Base-by-base conservation (phyloP, 345 rosid genomes). In the Salix viminalis region DNA sequence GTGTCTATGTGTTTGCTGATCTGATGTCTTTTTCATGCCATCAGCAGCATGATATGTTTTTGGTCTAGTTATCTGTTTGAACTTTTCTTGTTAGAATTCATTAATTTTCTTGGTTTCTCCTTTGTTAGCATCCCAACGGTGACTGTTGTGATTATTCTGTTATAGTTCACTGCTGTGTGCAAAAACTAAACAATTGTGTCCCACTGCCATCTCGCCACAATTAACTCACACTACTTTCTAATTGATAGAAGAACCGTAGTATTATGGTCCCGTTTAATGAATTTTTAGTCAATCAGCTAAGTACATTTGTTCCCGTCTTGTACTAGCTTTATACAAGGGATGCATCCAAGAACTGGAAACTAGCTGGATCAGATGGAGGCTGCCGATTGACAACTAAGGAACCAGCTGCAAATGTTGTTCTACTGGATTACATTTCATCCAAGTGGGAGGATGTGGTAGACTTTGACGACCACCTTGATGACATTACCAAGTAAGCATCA, bases 391-490 rank as follows among this genome's bases (percentile, higher is more conserved):
- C 85, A 15, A 76, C 79, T 50, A 93, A 90, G 90, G 99, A 92
- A 80, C 95, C 98, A 78, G 87, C 94, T 2, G 97, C 98, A 30
- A 93, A 91, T 83, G 70, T 76, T 73, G 86, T 93, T 68, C 76
- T 96, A 54, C 76, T 77, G 71, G 99, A 93, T 86, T 90, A 85
- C 79, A 88, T 96, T 72, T 81, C 92, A 54, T 87, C 95, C 5
- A 87, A 80, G 83, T 92, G 97, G 96, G 89, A 89, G 79, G 89
- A 87, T 78, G 77, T 96, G 48, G 90, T 91, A 28, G 98, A 96
- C 83, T 86, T 96, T 77, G 97, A 96, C 73, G 98, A 93, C 74
- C 99, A 93, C 85, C 98, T 96, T 41, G 99, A 93, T 61, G 92
- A 93, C 82, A 79, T 93, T 41, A 89, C 89, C 87, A 92, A 87